These are phyloP conservation scores for Eleusine indica DNA, from an alignment of 176 grass and related monocot genomes.

Conservation along the genomic window DNA sequence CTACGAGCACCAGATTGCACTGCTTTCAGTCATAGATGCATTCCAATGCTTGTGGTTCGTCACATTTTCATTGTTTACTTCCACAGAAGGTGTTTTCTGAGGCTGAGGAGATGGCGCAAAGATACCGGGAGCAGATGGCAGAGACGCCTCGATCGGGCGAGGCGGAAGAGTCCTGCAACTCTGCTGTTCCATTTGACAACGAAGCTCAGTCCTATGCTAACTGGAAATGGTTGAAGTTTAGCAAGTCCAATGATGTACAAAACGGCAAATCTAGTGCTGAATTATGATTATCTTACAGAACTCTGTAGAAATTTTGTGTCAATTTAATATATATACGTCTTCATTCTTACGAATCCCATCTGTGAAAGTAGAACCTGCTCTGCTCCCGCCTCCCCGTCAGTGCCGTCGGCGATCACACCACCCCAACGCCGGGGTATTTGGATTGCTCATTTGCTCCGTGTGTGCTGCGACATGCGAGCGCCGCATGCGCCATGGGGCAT, in stretches of 20 bases:
- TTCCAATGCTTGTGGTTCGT: constrained; percentile 2
- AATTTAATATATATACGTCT: background rate
- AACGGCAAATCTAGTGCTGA: background rate
- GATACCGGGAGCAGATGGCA: constrained; percentile 51
- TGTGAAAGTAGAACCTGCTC: background rate
- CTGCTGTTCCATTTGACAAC: constrained; percentile 50
- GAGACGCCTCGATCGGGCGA: constrained; percentile 4
- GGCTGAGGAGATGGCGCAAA: constrained; percentile 70
- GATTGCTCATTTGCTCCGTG: too few species aligned
- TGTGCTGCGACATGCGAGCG: too few species aligned
- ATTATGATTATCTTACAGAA: background rate
- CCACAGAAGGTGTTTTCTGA: constrained; percentile 75
- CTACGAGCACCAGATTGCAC: background rate
- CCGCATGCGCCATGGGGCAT: too few species aligned
- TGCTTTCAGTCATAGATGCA: background rate
- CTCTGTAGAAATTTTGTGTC: constrained; percentile 14
- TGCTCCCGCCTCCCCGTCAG: too few species aligned
- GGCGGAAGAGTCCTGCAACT: background rate
- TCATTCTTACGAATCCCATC: background rate
- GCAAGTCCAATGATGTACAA: constrained; percentile 30
- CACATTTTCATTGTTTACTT: background rate
- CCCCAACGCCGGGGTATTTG: too few species aligned
- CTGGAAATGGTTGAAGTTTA: constrained; percentile 78
- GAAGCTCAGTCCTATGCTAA: constrained; percentile 67
- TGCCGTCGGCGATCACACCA: too few species aligned